Evolutionary conservation across 2,329 filamentous ascomycete species (phyloP).

Genomic region (Penicillium hesseltinei): DNA sequence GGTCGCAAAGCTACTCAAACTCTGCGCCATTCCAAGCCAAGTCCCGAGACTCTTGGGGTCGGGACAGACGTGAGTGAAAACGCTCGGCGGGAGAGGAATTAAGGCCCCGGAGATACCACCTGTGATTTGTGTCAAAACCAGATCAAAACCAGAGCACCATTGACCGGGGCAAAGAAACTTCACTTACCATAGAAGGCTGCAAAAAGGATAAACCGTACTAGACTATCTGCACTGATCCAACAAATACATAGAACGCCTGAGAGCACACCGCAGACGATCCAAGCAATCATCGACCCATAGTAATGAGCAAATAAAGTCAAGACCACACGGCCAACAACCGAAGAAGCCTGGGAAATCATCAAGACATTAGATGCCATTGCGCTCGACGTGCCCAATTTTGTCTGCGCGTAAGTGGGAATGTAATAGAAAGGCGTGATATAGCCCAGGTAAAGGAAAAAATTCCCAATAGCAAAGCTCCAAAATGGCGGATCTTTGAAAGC

Average conservation of each 20-base stretch:
- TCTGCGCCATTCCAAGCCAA: slow-evolving; percentile 52
- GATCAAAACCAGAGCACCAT: background rate
- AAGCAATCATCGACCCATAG: slow-evolving; percentile 57
- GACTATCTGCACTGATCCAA: slow-evolving; percentile 56
- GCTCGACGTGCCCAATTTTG: slow-evolving; percentile 33
- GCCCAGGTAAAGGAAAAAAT: slow-evolving; percentile 43
- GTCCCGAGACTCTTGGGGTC: slow-evolving; percentile 48
- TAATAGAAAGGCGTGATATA: slow-evolving; percentile 51
- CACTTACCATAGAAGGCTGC: slow-evolving; percentile 53
- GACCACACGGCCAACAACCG: slow-evolving; percentile 54
- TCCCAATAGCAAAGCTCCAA: slow-evolving; percentile 37
- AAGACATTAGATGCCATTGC: slow-evolving; percentile 55
- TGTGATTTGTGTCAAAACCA: background rate
- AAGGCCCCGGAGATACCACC: slow-evolving; percentile 59
- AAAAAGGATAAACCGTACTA: slow-evolving; percentile 57
- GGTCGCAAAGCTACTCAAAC: slow-evolving; percentile 48
- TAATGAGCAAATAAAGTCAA: slow-evolving; percentile 56
- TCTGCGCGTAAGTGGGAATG: slow-evolving; percentile 36
- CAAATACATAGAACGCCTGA: slow-evolving; percentile 44
- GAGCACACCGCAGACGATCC: slow-evolving; percentile 46
- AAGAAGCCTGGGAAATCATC: slow-evolving; percentile 60
- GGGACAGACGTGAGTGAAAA: slow-evolving; percentile 51
- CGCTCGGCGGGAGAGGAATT: slow-evolving; percentile 62
- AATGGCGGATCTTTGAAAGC: slow-evolving; percentile 49
- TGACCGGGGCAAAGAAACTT: background rate